Percentiles rank a stretch among this genome's conserved stretches.
phyloP scores from a whole-genome alignment of 805 yeast genomes.

The Myxozyma lipomycoides region DNA sequence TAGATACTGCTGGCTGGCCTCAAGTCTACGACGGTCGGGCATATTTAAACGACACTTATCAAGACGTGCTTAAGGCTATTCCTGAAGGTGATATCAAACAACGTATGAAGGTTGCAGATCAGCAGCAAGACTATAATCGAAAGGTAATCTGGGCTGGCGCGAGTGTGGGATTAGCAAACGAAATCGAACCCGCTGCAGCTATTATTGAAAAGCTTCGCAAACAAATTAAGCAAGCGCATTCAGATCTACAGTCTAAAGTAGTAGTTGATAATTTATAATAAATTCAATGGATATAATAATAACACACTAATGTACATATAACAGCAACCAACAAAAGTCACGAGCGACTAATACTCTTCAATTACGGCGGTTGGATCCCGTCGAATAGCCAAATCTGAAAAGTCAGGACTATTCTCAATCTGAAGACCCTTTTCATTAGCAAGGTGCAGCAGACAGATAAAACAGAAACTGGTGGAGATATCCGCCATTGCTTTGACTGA shows the following conservation, averaged over 20 bases:
- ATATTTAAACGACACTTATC: constrained; percentile 9
- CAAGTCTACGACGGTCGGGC: constrained; percentile 12
- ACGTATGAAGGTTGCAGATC: constrained; percentile 7
- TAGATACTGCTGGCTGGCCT: constrained; percentile 21
- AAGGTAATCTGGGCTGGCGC: constrained; percentile 16
- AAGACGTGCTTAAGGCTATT: constrained; percentile 2
- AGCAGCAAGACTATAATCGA: constrained; percentile 6
- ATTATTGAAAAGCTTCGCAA: constrained; percentile 2
- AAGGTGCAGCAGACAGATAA: constrained; percentile 75
- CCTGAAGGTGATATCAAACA: not conserved
- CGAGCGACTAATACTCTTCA: constrained; percentile 11
- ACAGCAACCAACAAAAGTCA: not conserved
- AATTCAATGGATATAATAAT: too few species aligned
- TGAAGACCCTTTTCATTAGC: constrained; percentile 80
- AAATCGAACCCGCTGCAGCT: constrained; percentile 8
- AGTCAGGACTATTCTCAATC: constrained; percentile 47
- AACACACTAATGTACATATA: not conserved
- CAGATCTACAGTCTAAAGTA: not conserved
- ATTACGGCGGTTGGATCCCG: constrained; percentile 17
- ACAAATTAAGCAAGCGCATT: constrained; percentile 2
- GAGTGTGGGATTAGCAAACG: constrained; percentile 14
- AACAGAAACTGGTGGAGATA: constrained; percentile 78
- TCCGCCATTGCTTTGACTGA: constrained; percentile 56
- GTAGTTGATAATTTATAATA: too few species aligned
- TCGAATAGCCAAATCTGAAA: constrained; percentile 31